phyloP scores from a whole-genome alignment of 2,329 filamentous ascomycete genomes.

The Aspergillus cejpii region DNA sequence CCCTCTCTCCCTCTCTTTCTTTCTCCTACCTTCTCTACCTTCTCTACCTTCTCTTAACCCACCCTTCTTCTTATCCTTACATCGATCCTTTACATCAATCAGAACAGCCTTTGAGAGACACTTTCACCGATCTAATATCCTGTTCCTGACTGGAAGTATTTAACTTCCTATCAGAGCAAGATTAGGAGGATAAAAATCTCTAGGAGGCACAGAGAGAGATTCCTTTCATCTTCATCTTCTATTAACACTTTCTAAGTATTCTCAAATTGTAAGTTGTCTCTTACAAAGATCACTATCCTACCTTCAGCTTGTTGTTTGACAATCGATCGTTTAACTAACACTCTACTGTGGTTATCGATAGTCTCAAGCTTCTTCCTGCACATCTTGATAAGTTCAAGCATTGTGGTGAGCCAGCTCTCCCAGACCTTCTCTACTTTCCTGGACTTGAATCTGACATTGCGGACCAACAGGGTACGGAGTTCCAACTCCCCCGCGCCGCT shows the following conservation, averaged over 20 bases:
- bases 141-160: background rate
- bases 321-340: background rate
- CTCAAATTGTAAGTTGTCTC: background rate
- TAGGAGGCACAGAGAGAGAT: background rate
- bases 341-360: background rate
- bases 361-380: background rate
- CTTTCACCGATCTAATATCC: background rate
- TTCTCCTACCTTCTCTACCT: too few relatives aligned
- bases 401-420: background rate
- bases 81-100: slow-evolving; percentile 1
- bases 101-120: background rate
- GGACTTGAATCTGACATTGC: background rate
- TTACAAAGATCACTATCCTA: background rate
- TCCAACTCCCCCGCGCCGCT: background rate
- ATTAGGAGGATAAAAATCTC: background rate
- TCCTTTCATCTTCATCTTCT: background rate
- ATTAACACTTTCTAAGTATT: background rate
- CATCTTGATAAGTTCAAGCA: background rate
- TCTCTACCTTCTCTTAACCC: too few relatives aligned
- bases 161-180: background rate
- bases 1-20: too few relatives aligned
- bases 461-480: background rate
- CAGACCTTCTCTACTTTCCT: background rate
- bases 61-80: slow-evolving; percentile 1
- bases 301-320: slow-evolving; percentile 1